phyloP scores from a whole-genome alignment of 345 rosid species.

The Sonneratia caseolaris region DNA sequence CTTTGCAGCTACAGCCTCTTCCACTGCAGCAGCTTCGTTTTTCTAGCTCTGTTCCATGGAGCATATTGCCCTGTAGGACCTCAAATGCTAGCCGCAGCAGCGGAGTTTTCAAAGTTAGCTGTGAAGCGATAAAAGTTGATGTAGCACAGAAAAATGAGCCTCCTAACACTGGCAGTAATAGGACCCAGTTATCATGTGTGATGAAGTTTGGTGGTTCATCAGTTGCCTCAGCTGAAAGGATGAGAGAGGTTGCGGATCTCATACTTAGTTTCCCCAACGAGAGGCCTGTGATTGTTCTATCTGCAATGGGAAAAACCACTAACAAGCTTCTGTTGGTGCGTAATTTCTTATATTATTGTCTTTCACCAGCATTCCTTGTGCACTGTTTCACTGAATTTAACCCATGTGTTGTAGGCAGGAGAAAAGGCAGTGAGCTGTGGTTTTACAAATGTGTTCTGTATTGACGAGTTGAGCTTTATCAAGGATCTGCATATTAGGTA shows the following conservation, averaged over 20 bases:
- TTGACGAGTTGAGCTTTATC: conserved; percentile 63
- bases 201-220: conserved; percentile 99
- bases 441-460: conserved; percentile 51
- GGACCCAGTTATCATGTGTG: conserved; percentile 55
- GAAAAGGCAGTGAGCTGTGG: conserved; percentile 93
- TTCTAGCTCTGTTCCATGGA: conserved; percentile 8
- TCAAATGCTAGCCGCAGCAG: conserved; percentile 10
- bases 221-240: conserved; percentile 68
- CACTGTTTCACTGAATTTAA: background rate
- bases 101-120: conserved; percentile 22
- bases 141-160: conserved; percentile 23
- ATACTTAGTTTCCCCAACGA: conserved; percentile 67
- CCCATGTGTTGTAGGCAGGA: conserved; percentile 51
- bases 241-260: conserved; percentile 80
- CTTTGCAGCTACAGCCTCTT: conserved; percentile 1
- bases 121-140: conserved; percentile 23
- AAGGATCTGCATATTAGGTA: conserved; percentile 71
- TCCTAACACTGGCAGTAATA: conserved; percentile 10
- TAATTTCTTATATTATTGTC: background rate
- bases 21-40: conserved; percentile 12
- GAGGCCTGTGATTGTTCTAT: conserved; percentile 78
- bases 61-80: conserved; percentile 8
- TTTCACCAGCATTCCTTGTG: background rate
- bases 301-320: conserved; percentile 98
- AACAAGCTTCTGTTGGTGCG: conserved; percentile 75